phyloP scores from a whole-genome alignment of 768 basidiomycete genomes.

The Boletus vermiculosoides region DNA sequence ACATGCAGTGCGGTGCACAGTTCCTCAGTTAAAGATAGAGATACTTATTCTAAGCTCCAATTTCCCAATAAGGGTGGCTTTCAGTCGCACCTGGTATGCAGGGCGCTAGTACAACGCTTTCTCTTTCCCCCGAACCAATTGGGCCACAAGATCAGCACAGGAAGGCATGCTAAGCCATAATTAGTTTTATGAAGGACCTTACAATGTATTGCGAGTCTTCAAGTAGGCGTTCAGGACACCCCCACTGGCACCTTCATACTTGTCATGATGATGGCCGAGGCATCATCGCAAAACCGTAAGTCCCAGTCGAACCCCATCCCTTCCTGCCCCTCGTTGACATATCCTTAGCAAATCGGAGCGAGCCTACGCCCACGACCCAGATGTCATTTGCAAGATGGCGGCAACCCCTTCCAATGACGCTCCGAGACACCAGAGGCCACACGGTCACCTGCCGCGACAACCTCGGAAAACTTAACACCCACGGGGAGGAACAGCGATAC shows the following conservation, averaged over 20 bases:
- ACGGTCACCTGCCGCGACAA: constrained; percentile 9
- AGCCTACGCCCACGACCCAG: not conserved
- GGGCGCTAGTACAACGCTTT: too few species aligned
- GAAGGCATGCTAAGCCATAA: too few species aligned
- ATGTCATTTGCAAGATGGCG: not conserved
- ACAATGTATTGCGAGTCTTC: not conserved
- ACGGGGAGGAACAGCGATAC: constrained; percentile 16
- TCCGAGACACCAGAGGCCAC: not conserved
- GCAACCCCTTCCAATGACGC: not conserved
- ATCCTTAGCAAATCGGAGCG: not conserved
- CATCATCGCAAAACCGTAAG: not conserved
- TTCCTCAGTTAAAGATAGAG: too few species aligned
- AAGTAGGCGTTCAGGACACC: not conserved
- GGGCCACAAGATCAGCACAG: too few species aligned
- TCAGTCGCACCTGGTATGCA: too few species aligned
- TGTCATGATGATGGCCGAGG: not conserved
- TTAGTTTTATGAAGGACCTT: too few species aligned
- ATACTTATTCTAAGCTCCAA: too few species aligned
- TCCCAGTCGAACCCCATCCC: not conserved
- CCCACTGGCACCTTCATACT: not conserved
- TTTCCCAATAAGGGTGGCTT: too few species aligned
- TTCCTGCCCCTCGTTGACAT: not conserved
- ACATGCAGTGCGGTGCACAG: too few species aligned
- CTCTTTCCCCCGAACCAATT: too few species aligned
- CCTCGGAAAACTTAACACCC: not conserved